Conservation (phyloP, 495 filamentous ascomycete species). For the Annulohypoxylon maeteangense region DNA sequence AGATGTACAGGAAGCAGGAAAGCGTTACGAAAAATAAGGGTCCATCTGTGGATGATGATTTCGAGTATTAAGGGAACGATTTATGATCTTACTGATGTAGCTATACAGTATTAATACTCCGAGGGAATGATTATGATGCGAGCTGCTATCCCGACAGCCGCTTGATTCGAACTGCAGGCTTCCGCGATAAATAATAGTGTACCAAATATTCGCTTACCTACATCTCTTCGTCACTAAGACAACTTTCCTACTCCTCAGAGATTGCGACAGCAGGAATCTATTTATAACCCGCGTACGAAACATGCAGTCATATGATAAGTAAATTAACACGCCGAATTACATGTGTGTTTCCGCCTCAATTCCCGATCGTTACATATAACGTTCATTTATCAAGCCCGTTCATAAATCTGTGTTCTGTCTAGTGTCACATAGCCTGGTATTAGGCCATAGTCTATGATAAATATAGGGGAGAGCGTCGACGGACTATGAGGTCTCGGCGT, state of each 20-base stretch:
- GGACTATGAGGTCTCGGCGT: neutral
- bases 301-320: constrained; percentile 7
- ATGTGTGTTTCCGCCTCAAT: constrained; percentile 21
- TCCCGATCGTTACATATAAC: constrained; percentile 17
- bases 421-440: neutral
- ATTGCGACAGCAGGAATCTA: neutral
- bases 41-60: constrained; percentile 93
- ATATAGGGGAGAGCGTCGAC: no score
- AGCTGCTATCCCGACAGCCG: neutral
- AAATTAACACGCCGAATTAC: neutral
- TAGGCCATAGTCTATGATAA: neutral
- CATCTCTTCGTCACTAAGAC: neutral
- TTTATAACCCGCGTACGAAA: constrained; percentile 11
- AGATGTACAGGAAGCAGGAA: constrained; percentile 98
- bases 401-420: neutral
- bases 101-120: neutral
- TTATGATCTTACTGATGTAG: constrained; percentile 9
- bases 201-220: neutral
- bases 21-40: constrained; percentile 79
- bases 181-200: neutral
- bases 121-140: constrained; percentile 8
- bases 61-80: constrained; percentile 79
- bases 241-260: neutral
- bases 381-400: neutral
- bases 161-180: neutral